These are phyloP conservation scores for Teunomyces gatunensis DNA, from an alignment of 805 yeast genomes.

Conservation along the genomic window DNA sequence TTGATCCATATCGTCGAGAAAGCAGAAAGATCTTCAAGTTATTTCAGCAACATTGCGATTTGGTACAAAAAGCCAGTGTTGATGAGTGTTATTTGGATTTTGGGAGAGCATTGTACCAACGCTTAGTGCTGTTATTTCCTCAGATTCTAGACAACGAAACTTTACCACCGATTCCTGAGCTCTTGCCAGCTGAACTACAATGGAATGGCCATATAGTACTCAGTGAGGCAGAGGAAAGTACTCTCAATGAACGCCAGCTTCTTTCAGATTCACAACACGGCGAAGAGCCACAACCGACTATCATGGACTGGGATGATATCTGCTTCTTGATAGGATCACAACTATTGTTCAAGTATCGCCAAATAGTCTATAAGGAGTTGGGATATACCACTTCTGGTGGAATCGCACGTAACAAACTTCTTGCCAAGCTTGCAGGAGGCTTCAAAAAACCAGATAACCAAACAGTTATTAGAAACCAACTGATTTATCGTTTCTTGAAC, in stretches of 20 bases:
- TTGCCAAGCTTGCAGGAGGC: slow-evolving; percentile 88
- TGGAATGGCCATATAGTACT: slow-evolving; percentile 26
- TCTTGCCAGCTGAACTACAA: slow-evolving; percentile 29
- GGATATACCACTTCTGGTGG: slow-evolving; percentile 93
- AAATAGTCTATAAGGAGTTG: slow-evolving; percentile 48
- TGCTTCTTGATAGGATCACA: slow-evolving; percentile 65
- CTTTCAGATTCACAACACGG: background rate
- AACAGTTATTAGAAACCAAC: slow-evolving; percentile 58
- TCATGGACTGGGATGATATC: slow-evolving; percentile 77
- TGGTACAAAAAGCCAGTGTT: slow-evolving; percentile 90
- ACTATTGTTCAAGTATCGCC: slow-evolving; percentile 53
- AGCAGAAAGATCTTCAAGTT: slow-evolving; percentile 73
- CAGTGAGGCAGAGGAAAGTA: slow-evolving; percentile 2
- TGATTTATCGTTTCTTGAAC: slow-evolving; percentile 52
- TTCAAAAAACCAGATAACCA: slow-evolving; percentile 83
- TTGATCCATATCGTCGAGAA: slow-evolving; percentile 90
- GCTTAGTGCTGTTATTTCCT: slow-evolving; percentile 48
- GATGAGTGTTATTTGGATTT: slow-evolving; percentile 90
- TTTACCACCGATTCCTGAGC: slow-evolving; percentile 47
- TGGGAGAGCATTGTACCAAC: slow-evolving; percentile 58
- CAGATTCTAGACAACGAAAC: slow-evolving; percentile 24
- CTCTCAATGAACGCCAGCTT: background rate
- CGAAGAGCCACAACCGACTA: background rate
- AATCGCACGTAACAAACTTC: slow-evolving; percentile 65
- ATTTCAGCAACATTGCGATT: slow-evolving; percentile 57